Percentiles rank a stretch among this genome's conserved stretches.
Evolutionary conservation across 2,329 filamentous ascomycete species (phyloP).

Genomic region (Trichophyton rubrum): DNA sequence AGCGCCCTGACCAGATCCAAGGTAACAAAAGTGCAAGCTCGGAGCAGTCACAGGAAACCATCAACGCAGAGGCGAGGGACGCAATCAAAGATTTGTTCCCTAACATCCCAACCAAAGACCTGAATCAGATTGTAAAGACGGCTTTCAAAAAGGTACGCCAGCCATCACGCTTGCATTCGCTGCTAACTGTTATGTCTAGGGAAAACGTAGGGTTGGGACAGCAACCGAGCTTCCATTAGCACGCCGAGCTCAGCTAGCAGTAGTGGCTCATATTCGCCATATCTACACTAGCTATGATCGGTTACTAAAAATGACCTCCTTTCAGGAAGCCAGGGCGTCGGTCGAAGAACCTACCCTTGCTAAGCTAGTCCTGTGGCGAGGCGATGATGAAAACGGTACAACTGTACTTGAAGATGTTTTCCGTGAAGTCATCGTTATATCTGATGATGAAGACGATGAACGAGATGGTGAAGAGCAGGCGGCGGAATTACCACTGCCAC

Average conservation of each 20-base stretch:
- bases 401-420: slow-evolving; percentile 49
- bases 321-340: slow-evolving; percentile 41
- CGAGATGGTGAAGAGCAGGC: slow-evolving; percentile 18
- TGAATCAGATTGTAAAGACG: slow-evolving; percentile 46
- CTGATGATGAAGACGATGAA: slow-evolving; percentile 46
- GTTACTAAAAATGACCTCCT: slow-evolving; percentile 41
- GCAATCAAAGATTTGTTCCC: slow-evolving; percentile 52
- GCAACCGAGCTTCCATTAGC: slow-evolving; percentile 42
- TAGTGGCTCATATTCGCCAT: slow-evolving; percentile 51
- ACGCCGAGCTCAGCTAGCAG: slow-evolving; percentile 48
- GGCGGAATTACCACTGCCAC: slow-evolving; percentile 6
- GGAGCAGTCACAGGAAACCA: slow-evolving; percentile 32
- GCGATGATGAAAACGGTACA: slow-evolving; percentile 43
- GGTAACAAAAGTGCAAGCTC: slow-evolving; percentile 16
- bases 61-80: slow-evolving; percentile 45
- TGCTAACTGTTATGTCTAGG: slow-evolving; percentile 27
- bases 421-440: slow-evolving; percentile 51
- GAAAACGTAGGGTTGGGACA: slow-evolving; percentile 46
- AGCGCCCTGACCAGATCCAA: slow-evolving; percentile 16
- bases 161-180: slow-evolving; percentile 6
- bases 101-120: slow-evolving; percentile 47
- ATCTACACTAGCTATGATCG: slow-evolving; percentile 51
- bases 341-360: slow-evolving; percentile 45
- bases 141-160: slow-evolving; percentile 45
- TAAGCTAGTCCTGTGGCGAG: slow-evolving; percentile 50